Conservation (phyloP, 345 rosid genomes). For the Lagerstroemia speciosa region DNA sequence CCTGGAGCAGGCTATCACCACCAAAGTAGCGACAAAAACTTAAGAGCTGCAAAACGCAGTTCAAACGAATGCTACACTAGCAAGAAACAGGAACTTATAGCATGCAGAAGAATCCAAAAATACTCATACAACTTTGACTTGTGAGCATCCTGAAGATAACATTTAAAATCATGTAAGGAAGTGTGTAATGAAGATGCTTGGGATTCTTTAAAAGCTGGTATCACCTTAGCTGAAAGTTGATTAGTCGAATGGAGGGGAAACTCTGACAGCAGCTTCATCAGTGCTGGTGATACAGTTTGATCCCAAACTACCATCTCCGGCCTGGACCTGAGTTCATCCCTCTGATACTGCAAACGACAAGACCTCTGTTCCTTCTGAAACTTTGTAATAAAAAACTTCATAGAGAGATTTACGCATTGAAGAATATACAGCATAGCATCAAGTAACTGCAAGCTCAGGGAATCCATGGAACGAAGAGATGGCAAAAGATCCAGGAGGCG, state of each 20-base stretch:
- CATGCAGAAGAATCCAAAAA: neutral
- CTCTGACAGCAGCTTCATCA: conserved; percentile 43
- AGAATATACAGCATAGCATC: conserved; percentile 50
- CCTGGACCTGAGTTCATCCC: conserved; percentile 11
- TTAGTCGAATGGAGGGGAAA: conserved; percentile 50
- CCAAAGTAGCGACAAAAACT: neutral
- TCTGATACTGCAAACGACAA: neutral
- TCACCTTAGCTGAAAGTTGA: conserved; percentile 47
- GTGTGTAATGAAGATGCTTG: neutral
- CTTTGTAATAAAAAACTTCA: conserved; percentile 33
- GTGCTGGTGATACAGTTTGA: conserved; percentile 29
- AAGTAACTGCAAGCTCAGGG: conserved; percentile 49
- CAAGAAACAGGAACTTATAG: neutral
- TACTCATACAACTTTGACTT: neutral
- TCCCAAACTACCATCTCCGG: conserved; percentile 27
- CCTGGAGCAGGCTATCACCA: neutral
- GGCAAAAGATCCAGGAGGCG: conserved; percentile 68
- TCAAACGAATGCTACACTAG: neutral
- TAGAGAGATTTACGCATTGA: conserved; percentile 47
- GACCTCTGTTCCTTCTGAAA: conserved; percentile 14
- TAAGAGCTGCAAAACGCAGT: neutral
- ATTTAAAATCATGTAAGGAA: neutral
- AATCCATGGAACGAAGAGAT: conserved; percentile 30
- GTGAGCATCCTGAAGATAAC: neutral
- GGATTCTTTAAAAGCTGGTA: neutral